Percentiles rank a stretch among this genome's conserved stretches.
These are phyloP conservation scores for Ophiostoma tasmaniense DNA, from an alignment of 2,329 filamentous ascomycete genomes.

Conservation along the genomic window DNA sequence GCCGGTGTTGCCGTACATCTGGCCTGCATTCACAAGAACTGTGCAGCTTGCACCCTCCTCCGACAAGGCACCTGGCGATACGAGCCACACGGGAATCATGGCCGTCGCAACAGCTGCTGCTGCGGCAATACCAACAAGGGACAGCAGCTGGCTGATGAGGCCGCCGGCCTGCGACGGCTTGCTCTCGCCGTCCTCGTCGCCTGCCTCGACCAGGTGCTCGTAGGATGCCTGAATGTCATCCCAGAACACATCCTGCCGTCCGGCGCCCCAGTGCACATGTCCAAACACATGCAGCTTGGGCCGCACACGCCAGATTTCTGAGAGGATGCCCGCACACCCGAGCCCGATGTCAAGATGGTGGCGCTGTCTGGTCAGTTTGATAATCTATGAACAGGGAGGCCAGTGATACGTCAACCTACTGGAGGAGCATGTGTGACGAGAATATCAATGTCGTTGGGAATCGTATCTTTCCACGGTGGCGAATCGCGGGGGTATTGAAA, in stretches of 20 bases:
- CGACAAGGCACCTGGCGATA: not conserved
- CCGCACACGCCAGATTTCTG: slow-evolving; percentile 64
- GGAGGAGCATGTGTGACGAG: slow-evolving; percentile 77
- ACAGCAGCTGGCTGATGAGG: slow-evolving; percentile 35
- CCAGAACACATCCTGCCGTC: slow-evolving; percentile 62
- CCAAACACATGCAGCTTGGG: slow-evolving; percentile 76
- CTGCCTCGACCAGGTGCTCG: slow-evolving; percentile 49
- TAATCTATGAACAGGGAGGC: not conserved
- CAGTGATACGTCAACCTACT: slow-evolving; percentile 28
- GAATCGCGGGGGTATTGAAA: slow-evolving; percentile 63
- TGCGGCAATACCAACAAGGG: slow-evolving; percentile 41
- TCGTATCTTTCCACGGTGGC: slow-evolving; percentile 63
- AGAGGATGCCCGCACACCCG: slow-evolving; percentile 62
- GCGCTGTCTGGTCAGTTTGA: slow-evolving; percentile 33
- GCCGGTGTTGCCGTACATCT: slow-evolving; percentile 47
- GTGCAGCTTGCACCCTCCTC: slow-evolving; percentile 4
- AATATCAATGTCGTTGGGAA: slow-evolving; percentile 67
- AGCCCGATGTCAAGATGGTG: slow-evolving; percentile 61
- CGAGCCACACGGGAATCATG: slow-evolving; percentile 13
- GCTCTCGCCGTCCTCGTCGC: not conserved
- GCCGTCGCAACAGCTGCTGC: slow-evolving; percentile 38
- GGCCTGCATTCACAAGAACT: slow-evolving; percentile 49
- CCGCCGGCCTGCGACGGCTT: not conserved
- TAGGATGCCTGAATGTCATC: slow-evolving; percentile 64
- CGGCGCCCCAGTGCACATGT: slow-evolving; percentile 71